Evolutionary conservation across 192 early-diverging fungal species (phyloP), one percentile per base, ranked within the genome.

Genomic region (Coemansia sp.): DNA sequence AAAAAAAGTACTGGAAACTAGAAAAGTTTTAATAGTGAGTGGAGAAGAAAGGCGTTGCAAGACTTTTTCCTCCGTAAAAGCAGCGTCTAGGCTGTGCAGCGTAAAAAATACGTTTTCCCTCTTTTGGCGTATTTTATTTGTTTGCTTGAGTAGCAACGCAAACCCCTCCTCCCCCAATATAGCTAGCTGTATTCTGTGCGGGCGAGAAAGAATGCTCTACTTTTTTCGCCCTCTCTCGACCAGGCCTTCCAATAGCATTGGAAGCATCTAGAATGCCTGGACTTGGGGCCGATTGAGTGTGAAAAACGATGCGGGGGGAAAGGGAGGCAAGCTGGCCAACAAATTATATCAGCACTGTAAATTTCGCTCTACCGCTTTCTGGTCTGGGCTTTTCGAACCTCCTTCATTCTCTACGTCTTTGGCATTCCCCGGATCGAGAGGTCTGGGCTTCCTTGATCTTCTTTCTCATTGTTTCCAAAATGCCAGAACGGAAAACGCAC

Each of bases 221-320:
- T 50, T 50, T 41, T 41, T 17, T 41, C 10, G 19, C 3, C 47
- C 47, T 13, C 25, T 50, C 47, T 3, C n/a, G n/a, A n/a, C n/a
- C 10, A 28, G 19, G 22, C 15, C 25, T 50, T 50, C 22, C n/a
- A 50, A 25, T 50, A 28, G 6, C 47, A 25, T 19, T n/a, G 33
- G 14, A 29, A 15, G 14, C 15, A 25, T 9, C 48, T 52, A 17
- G 1, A 10, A 15, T 8, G 52, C 29, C 52, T 31, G 28, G 52
- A 54, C 30, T 54, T n/a, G 29, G 52, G 52, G 52, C n/a, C 19
- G 52, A 9, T 54, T 54, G 52, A 31, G 27, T 54, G 52, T n/a
- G n/a, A n/a, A 48, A 23, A 48, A 25, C 6, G 20, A 48, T 22
- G 45, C 23, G 45, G 45, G 45, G 41, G 19, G 5, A 34, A 10